These are phyloP conservation scores for Boletus tylopilopsis DNA, from an alignment of 768 basidiomycete species.

Conservation along the genomic window DNA sequence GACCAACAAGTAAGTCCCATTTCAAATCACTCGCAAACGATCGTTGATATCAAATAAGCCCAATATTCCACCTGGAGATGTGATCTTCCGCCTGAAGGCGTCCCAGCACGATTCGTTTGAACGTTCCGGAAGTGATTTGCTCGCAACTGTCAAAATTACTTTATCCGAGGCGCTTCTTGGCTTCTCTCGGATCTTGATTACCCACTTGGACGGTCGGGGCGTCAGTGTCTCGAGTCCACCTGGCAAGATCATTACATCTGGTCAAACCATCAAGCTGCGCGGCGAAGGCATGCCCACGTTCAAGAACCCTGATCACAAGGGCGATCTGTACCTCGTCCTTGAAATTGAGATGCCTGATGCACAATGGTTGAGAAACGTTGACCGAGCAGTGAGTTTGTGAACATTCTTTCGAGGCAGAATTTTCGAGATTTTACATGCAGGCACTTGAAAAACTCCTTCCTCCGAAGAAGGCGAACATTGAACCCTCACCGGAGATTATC, in stretches of 20 bases:
- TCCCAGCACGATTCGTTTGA: constrained; percentile 76
- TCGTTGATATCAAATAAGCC: constrained; percentile 50
- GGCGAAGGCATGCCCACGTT: constrained; percentile 90
- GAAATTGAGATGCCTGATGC: constrained; percentile 85
- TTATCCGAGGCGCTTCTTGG: constrained; percentile 93
- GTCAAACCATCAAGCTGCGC: constrained; percentile 68
- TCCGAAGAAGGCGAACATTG: constrained; percentile 69
- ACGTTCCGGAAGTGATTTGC: constrained; percentile 76
- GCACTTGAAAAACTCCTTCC: constrained; percentile 65
- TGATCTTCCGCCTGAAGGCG: constrained; percentile 76
- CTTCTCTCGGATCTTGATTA: constrained; percentile 87
- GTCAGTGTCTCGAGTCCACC: constrained; percentile 71
- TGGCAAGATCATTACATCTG: constrained; percentile 71
- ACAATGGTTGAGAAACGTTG: constrained; percentile 68
- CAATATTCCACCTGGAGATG: constrained; percentile 82
- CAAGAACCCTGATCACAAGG: constrained; percentile 62
- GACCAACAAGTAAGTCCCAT: constrained; percentile 74
- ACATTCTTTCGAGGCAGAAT: neutral
- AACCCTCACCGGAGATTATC: constrained; percentile 67
- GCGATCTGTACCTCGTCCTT: constrained; percentile 79
- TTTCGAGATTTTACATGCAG: constrained; percentile 35
- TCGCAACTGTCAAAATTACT: constrained; percentile 78
- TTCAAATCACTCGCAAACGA: neutral
- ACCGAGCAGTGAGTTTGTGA: constrained; percentile 46
- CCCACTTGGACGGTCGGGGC: constrained; percentile 93